Base-by-base conservation (phyloP, 106 monocot species). In the Phalaenopsis equestris region DNA sequence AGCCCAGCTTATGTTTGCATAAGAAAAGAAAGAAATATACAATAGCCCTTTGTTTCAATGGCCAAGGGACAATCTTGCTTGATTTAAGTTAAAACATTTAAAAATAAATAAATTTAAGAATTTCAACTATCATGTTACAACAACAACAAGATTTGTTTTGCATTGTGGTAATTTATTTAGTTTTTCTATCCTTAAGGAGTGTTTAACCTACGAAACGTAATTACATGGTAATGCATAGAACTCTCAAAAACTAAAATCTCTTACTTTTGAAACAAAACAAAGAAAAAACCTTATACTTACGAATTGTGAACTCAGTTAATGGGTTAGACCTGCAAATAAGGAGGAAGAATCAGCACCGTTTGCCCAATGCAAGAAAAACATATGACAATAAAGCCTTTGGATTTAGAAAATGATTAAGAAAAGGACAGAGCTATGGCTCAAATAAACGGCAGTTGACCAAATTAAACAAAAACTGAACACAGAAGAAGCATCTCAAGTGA, bases 221-320 rank as follows among this genome's bases (percentile, higher is more conserved):
- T 72, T 41, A 41, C 39, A 39, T 16, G 2, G 30, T 41, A 16
- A 67, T 67, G 24, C 67, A 67, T 24, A 8, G 6, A 3, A 67
- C 4, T 37, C 30, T 67, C n/a, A 15, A 72, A 14, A 72, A 38
- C 38, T 41, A 38, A 72, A 12, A 72, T 72, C 16, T 72, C 15
- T 12, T 41, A 38, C 41, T 72, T 3, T 14, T 72, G 72, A 16
- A 41, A 30, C 72, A 72, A 52, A 14, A 52, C 15, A 36, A 41
- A 41, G n/a, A 12, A 72, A 72, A 38, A 30, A 5, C 9, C 15
- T 41, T 72, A 16, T 38, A 72, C 72, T 72, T 72, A 72, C 72
- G 72, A 72, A 72, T 72, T 72, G 72, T 72, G 72, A 72, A 72
- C 36, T 72, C 72, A 14, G 72, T 41, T 30, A 72, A 72, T 15